Conservation (phyloP, 495 filamentous ascomycete genomes). For the Xylaria acuta region DNA sequence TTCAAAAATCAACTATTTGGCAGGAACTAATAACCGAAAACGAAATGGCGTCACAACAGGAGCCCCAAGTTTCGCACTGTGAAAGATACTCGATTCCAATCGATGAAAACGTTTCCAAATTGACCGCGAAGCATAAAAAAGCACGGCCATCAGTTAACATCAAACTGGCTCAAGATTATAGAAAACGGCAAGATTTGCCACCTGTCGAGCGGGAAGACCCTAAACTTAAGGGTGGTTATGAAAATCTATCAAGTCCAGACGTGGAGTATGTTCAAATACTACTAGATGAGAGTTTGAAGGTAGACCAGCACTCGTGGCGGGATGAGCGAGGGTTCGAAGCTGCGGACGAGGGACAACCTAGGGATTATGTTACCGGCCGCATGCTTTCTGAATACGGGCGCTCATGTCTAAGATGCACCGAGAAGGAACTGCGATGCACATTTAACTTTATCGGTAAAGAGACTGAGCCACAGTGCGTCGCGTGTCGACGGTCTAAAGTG, state of each 20-base stretch:
- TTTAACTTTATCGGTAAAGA: slow-evolving; percentile 31
- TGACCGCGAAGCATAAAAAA: not conserved
- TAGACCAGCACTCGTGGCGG: not conserved
- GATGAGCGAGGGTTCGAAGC: not conserved
- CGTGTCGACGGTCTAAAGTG: slow-evolving; percentile 26
- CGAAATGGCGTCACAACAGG: slow-evolving; percentile 1
- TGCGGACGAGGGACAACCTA: not conserved
- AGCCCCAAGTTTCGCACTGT: not conserved
- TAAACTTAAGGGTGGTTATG: no score
- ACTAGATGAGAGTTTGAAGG: not conserved
- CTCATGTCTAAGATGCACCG: slow-evolving; percentile 31
- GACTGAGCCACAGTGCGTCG: slow-evolving; percentile 27
- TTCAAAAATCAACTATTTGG: not conserved
- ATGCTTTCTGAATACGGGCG: slow-evolving; percentile 25
- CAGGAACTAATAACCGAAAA: not conserved
- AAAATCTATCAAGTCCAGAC: not conserved
- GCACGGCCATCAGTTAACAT: slow-evolving; percentile 9
- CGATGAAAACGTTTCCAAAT: not conserved
- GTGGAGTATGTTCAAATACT: not conserved
- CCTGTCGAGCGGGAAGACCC: slow-evolving; percentile 1
- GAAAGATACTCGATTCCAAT: not conserved
- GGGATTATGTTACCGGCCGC: slow-evolving; percentile 29
- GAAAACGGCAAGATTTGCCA: slow-evolving; percentile 1
- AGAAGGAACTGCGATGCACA: slow-evolving; percentile 38
- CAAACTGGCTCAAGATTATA: slow-evolving; percentile 12